Base-by-base conservation (phyloP, 1,139 yeast genomes). In the Chernovozyma aurita region DNA sequence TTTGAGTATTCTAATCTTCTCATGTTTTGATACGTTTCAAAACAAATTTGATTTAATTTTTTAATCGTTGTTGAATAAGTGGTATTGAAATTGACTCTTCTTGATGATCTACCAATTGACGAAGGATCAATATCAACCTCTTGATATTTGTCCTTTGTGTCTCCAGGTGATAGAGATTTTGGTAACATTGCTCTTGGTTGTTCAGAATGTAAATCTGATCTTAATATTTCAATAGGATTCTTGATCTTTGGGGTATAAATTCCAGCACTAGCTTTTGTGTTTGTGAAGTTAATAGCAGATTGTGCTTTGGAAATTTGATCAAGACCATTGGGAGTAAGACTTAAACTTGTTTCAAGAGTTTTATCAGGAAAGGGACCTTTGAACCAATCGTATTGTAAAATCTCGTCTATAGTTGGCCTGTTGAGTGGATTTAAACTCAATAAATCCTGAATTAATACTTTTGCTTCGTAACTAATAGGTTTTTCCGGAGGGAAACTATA, bases 131-230 rank as follows among this genome's bases (percentile, higher is more conserved):
- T 72, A 40, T 68, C 70, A 39, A 80, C 80, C 53, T 86, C 95
- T 58, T 82, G 84, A 61, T 90, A 90, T 61, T 90, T 90, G 59
- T 73, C 81, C 57, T 80, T 84, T 34, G 96, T 87, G 49, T 88
- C 90, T 46, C 92, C 92, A 13, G 97, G 97, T 21, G 97, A 88
- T 52, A 90, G 73, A 1, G 95, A 85, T 48, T 80, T 84, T 30
- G 97, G 97, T 47, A 90, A 69, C 46, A 90, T 73, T 4, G 86
- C 63, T 49, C 69, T 75, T 32, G 86, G 82, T 51, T 76, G 77
- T 53, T 80, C 86, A 35, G 85, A 78, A 49, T 78, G 82, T 46
- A 81, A 68, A 53, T 83, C 90, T 2, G 85, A 74, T 50, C 75
- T 77, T 43, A 83, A 73, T 31, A 83, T 80, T 52, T 80, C 84